phyloP scores from a whole-genome alignment of 2,329 filamentous ascomycete genomes.

The Metarhizium rileyi region DNA sequence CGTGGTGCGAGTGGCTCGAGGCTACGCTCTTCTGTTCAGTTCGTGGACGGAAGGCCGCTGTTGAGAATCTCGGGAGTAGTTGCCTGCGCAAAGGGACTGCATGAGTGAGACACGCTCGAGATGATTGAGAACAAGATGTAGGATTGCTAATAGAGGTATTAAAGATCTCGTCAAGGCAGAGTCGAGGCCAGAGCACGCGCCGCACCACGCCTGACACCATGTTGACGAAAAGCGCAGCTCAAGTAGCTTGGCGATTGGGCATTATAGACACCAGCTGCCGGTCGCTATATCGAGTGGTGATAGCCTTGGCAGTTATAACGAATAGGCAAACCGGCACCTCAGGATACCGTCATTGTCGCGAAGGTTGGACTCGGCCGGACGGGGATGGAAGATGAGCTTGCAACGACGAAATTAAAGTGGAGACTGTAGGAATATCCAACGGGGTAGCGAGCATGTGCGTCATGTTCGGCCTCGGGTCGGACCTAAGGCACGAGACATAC shows the following conservation, averaged over 20 bases:
- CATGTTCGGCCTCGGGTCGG: conserved; percentile 6
- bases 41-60: conserved; percentile 1
- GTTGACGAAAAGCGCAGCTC: conserved; percentile 16
- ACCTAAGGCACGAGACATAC: background rate
- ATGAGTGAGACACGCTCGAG: background rate
- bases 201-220: conserved; percentile 42
- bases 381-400: background rate
- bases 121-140: conserved; percentile 13
- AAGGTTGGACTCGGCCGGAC: conserved; percentile 19
- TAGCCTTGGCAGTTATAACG: conserved; percentile 3
- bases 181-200: conserved; percentile 38
- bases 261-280: conserved; percentile 16
- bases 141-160: conserved; percentile 10
- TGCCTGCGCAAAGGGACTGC: background rate
- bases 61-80: background rate
- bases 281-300: conserved; percentile 1
- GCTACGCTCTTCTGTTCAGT: background rate
- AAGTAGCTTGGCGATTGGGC: conserved; percentile 15
- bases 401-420: background rate
- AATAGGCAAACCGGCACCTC: conserved; percentile 10
- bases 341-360: conserved; percentile 25
- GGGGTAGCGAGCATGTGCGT: background rate
- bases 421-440: too few species aligned
- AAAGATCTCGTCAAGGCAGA: conserved; percentile 23
- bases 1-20: background rate